Percentiles rank a stretch among this genome's conserved stretches.
phyloP scores from a whole-genome alignment of 2,329 filamentous ascomycete genomes.

The Phialophora verrucosa region DNA sequence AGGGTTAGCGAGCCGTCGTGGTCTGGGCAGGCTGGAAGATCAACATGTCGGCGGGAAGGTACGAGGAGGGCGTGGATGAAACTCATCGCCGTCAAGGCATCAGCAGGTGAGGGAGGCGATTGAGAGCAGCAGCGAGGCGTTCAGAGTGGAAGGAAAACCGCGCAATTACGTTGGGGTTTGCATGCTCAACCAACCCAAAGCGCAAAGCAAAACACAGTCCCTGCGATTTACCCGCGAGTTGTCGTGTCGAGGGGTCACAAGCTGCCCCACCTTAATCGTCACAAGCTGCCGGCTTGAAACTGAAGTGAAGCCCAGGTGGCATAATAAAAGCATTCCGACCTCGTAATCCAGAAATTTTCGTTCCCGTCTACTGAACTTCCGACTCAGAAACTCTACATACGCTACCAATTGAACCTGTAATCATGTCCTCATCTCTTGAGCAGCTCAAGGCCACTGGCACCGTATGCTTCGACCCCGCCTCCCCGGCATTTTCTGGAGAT shows the following conservation, averaged over 20 bases:
- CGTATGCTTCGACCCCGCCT: constrained; percentile 63
- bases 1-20: background rate
- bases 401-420: constrained; percentile 27
- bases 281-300: background rate
- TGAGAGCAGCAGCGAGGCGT: background rate
- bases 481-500: constrained; percentile 19
- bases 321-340: background rate
- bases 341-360: background rate
- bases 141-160: background rate
- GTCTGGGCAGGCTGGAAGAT: background rate
- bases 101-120: background rate
- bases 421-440: constrained; percentile 88
- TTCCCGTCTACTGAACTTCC: background rate
- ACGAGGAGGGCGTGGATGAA: background rate
- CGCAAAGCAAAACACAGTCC: background rate
- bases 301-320: background rate
- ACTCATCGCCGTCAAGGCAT: background rate
- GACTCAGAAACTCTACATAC: background rate
- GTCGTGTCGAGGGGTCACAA: background rate
- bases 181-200: background rate
- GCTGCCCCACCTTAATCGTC: background rate
- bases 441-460: constrained; percentile 97
- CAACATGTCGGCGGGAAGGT: background rate
- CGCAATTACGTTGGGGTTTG: background rate
- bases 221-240: background rate